Conservation (phyloP, 495 filamentous ascomycete species). For the Lophiostoma macrostomum region DNA sequence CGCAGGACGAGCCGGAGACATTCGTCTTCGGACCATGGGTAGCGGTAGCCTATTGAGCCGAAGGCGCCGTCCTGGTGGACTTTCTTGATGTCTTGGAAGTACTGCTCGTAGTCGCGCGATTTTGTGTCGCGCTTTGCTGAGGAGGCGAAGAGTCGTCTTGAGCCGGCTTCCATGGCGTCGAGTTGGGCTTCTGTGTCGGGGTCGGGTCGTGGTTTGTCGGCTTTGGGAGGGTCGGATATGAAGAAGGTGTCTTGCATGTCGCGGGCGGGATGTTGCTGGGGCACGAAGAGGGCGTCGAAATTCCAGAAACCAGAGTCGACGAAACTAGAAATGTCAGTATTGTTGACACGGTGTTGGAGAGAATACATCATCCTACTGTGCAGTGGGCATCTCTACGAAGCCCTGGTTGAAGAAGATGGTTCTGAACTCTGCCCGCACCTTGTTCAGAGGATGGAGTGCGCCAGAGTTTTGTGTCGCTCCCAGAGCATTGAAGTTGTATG, state of each 20-base stretch:
- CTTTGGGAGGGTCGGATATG: constrained; percentile 78
- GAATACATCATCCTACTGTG: constrained; percentile 43
- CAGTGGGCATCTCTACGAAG: constrained; percentile 81
- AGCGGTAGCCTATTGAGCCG: constrained; percentile 91
- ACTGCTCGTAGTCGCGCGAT: constrained; percentile 67
- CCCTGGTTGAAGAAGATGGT: constrained; percentile 96
- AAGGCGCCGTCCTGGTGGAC: constrained; percentile 87
- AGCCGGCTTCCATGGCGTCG: constrained; percentile 40
- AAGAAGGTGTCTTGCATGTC: constrained; percentile 98
- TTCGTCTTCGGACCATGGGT: constrained; percentile 88
- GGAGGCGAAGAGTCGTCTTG: constrained; percentile 36
- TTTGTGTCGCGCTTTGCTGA: constrained; percentile 37
- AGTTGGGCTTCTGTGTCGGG: constrained; percentile 42
- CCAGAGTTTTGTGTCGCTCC: constrained; percentile 77
- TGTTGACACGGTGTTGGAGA: background rate
- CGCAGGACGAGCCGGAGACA: constrained; percentile 84
- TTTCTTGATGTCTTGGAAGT: constrained; percentile 79
- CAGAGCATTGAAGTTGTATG: constrained; percentile 94
- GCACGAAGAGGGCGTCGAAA: constrained; percentile 95
- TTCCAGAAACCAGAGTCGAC: constrained; percentile 99
- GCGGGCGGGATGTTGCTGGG: constrained; percentile 94
- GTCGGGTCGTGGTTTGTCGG: constrained; percentile 76
- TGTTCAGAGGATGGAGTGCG: constrained; percentile 89
- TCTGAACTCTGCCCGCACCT: constrained; percentile 89
- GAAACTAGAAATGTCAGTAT: constrained; percentile 49